Evolutionary conservation across 768 basidiomycete species (phyloP).

Genomic region (Tephrocybe sp.): DNA sequence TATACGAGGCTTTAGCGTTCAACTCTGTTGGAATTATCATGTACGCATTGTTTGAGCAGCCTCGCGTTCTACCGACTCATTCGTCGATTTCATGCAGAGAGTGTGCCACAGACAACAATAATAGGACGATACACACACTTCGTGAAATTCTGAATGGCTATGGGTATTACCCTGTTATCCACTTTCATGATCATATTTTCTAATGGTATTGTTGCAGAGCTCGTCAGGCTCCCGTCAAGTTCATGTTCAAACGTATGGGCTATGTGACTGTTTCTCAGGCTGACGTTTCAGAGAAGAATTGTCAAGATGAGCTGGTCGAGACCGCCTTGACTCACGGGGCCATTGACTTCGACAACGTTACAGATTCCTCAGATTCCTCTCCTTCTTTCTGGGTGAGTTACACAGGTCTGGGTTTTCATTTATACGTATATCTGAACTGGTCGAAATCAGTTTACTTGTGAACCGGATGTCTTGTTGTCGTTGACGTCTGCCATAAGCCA

Average conservation of each 20-base stretch:
- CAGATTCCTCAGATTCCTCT: neutral
- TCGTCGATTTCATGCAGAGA: slow-evolving; percentile 36
- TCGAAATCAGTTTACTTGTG: slow-evolving; percentile 44
- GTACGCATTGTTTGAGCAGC: slow-evolving; percentile 35
- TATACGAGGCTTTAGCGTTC: slow-evolving; percentile 62
- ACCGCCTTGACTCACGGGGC: slow-evolving; percentile 18
- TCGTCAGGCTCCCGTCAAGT: slow-evolving; percentile 62
- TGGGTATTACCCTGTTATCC: slow-evolving; percentile 37
- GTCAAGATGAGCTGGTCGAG: slow-evolving; percentile 32
- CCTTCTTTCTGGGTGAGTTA: slow-evolving; percentile 12
- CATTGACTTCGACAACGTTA: slow-evolving; percentile 20
- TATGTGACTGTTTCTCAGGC: slow-evolving; percentile 45
- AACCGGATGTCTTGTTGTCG: slow-evolving; percentile 36
- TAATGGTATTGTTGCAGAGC: slow-evolving; percentile 42
- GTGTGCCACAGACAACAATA: slow-evolving; percentile 63
- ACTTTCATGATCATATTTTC: neutral
- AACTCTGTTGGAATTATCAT: slow-evolving; percentile 64
- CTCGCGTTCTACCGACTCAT: neutral
- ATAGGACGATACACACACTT: slow-evolving; percentile 58
- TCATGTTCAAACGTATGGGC: slow-evolving; percentile 61
- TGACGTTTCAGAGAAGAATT: slow-evolving; percentile 17
- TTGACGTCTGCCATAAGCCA: slow-evolving; percentile 36
- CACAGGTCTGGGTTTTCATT: neutral
- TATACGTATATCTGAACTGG: too few species aligned
- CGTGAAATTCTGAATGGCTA: slow-evolving; percentile 50